Conservation (phyloP, 2,329 filamentous ascomycete genomes). For the Pseudogymnoascus sp. region DNA sequence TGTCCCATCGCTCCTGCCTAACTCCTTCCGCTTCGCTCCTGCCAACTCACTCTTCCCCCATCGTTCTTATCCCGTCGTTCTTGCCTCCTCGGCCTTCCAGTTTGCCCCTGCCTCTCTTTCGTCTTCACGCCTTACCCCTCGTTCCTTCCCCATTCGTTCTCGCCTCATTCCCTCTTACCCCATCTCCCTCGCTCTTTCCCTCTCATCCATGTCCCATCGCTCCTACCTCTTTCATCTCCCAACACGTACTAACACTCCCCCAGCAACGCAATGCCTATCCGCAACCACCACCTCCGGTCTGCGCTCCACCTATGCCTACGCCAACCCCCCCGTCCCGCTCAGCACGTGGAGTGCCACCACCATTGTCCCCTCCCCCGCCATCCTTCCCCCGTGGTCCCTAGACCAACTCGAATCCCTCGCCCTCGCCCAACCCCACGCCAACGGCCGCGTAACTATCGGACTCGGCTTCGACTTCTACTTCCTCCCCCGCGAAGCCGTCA, state of each 20-base stretch:
- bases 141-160: conserved; percentile 2
- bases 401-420: conserved; percentile 30
- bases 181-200: neutral
- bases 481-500: conserved; percentile 30
- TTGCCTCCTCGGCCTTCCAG: neutral
- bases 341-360: conserved; percentile 26
- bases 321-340: conserved; percentile 25
- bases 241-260: neutral
- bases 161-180: neutral
- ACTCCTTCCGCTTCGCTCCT: conserved; percentile 2
- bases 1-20: neutral
- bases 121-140: too few relatives aligned
- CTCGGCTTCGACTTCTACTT: conserved; percentile 38
- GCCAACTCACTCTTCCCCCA: neutral
- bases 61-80: neutral
- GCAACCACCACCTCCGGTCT: conserved; percentile 37
- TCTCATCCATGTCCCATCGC: neutral
- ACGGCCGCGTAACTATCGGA: conserved; percentile 33
- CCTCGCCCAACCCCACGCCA: conserved; percentile 22
- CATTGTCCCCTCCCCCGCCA: conserved; percentile 16
- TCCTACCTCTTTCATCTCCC: neutral
- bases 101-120: too few relatives aligned
- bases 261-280: conserved; percentile 27
- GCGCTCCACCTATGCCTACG: conserved; percentile 38
- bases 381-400: conserved; percentile 32